A percentile compares a stretch with the other conserved stretches of the same genome.
Evolutionary conservation across 2,329 filamentous ascomycete species (phyloP).

Genomic region (Harringtonia lauricola): DNA sequence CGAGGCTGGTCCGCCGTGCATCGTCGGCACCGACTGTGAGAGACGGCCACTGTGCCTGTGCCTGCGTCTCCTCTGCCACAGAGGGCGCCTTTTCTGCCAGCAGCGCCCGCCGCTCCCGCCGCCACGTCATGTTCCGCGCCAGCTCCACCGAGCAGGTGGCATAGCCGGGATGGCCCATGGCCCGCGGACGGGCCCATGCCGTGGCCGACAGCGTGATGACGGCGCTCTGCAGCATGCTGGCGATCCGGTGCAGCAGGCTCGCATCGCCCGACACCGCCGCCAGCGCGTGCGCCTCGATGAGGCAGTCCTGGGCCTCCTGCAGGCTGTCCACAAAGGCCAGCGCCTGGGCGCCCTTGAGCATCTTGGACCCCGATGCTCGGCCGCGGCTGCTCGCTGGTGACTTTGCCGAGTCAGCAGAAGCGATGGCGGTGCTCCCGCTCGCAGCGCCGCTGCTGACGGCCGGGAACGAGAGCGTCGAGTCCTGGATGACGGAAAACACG

Average conservation of each 20-base stretch:
- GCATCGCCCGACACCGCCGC: slow-evolving; percentile 43
- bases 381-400: slow-evolving; percentile 17
- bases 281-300: slow-evolving; percentile 51
- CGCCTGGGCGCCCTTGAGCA: slow-evolving; percentile 10
- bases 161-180: slow-evolving; percentile 40
- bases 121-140: slow-evolving; percentile 57
- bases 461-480: slow-evolving; percentile 84
- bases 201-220: slow-evolving; percentile 56
- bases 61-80: no score
- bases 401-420: slow-evolving; percentile 24
- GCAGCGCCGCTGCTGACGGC: slow-evolving; percentile 36
- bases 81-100: slow-evolving; percentile 32
- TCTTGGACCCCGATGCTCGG: slow-evolving; percentile 12
- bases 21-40: no score
- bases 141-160: slow-evolving; percentile 57
- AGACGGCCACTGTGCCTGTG: no score
- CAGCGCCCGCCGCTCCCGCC: slow-evolving; percentile 49
- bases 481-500: slow-evolving; percentile 79
- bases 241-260: slow-evolving; percentile 50
- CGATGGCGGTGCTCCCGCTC: no score
- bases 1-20: neutral
- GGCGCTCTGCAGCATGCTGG: slow-evolving; percentile 52
- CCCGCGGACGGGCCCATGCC: slow-evolving; percentile 32
- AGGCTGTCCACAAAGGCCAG: slow-evolving; percentile 47
- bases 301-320: slow-evolving; percentile 52